These are phyloP conservation scores for Lactarius deliciosus DNA, from an alignment of 768 basidiomycete species.

Conservation along the genomic window DNA sequence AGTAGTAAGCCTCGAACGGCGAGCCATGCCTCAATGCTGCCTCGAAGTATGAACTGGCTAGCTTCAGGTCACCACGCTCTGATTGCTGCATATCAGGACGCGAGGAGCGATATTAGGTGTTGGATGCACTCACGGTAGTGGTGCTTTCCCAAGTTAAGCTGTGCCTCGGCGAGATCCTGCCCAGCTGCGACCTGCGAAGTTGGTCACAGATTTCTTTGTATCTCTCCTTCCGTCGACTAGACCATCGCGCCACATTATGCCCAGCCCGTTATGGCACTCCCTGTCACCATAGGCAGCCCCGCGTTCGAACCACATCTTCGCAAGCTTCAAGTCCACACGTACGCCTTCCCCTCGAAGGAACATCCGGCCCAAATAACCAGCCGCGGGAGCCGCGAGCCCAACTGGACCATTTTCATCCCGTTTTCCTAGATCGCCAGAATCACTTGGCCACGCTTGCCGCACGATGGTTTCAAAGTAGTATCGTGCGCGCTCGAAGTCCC, in stretches of 20 bases:
- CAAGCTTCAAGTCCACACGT: conserved; percentile 67
- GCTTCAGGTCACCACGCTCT: conserved; percentile 68
- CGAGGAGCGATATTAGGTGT: conserved; percentile 12
- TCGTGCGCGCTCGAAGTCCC: conserved; percentile 72
- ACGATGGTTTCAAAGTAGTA: conserved; percentile 86
- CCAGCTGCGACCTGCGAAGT: conserved; percentile 81
- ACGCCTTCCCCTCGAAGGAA: conserved; percentile 91
- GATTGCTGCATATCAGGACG: conserved; percentile 18
- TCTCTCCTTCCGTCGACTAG: conserved; percentile 67
- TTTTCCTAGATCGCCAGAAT: conserved; percentile 55
- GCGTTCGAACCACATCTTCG: conserved; percentile 94
- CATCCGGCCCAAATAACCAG: conserved; percentile 92
- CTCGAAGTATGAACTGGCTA: conserved; percentile 78
- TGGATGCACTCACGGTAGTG: conserved; percentile 51
- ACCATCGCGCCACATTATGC: conserved; percentile 91
- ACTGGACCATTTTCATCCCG: conserved; percentile 36
- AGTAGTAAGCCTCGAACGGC: conserved; percentile 93
- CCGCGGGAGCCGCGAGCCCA: conserved; percentile 72
- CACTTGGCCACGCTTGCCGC: conserved; percentile 84
- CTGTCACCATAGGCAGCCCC: conserved; percentile 78
- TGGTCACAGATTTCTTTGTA: conserved; percentile 54
- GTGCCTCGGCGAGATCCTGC: conserved; percentile 89
- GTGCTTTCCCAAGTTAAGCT: conserved; percentile 86
- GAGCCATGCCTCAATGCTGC: conserved; percentile 84
- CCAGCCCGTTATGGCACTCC: conserved; percentile 87